phyloP scores from a whole-genome alignment of 1,139 yeast genomes.

The Zygoascus meyerae region DNA sequence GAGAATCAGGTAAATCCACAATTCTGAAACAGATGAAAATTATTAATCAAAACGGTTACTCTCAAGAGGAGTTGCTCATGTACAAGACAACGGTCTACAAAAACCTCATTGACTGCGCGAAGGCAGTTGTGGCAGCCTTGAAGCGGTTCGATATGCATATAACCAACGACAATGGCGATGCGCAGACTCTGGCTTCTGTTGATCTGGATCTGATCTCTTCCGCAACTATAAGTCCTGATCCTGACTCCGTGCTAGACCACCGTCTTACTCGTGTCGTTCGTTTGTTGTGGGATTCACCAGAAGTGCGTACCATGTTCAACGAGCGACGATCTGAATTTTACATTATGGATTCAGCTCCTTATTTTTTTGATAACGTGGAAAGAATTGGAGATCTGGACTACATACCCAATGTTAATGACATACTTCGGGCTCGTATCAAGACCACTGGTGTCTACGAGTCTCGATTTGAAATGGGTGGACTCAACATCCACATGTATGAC shows the following conservation, averaged over 20 bases:
- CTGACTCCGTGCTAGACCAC: constrained; percentile 28
- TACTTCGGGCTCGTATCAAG: constrained; percentile 81
- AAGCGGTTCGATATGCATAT: constrained; percentile 23
- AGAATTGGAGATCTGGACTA: constrained; percentile 59
- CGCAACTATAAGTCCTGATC: constrained; percentile 29
- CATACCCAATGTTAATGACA: constrained; percentile 69
- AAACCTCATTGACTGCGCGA: constrained; percentile 59
- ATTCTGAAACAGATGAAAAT: constrained; percentile 73
- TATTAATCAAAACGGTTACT: constrained; percentile 63
- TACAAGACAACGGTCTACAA: constrained; percentile 64
- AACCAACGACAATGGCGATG: constrained; percentile 10
- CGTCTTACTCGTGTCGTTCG: constrained; percentile 26
- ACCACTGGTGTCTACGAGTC: constrained; percentile 91
- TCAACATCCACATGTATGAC: constrained; percentile 78
- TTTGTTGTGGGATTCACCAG: constrained; percentile 51
- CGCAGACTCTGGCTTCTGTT: constrained; percentile 1
- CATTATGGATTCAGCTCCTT: constrained; percentile 79
- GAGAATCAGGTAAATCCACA: constrained; percentile 73
- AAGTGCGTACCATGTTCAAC: constrained; percentile 52
- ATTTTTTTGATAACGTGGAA: constrained; percentile 63
- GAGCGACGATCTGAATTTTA: constrained; percentile 70
- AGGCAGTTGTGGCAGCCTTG: constrained; percentile 53
- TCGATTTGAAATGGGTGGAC: constrained; percentile 66
- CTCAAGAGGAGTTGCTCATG: constrained; percentile 54
- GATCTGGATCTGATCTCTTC: constrained; percentile 23